Base-by-base conservation (phyloP, 352 stramenopile genomes). In the Phytophthora quininea region DNA sequence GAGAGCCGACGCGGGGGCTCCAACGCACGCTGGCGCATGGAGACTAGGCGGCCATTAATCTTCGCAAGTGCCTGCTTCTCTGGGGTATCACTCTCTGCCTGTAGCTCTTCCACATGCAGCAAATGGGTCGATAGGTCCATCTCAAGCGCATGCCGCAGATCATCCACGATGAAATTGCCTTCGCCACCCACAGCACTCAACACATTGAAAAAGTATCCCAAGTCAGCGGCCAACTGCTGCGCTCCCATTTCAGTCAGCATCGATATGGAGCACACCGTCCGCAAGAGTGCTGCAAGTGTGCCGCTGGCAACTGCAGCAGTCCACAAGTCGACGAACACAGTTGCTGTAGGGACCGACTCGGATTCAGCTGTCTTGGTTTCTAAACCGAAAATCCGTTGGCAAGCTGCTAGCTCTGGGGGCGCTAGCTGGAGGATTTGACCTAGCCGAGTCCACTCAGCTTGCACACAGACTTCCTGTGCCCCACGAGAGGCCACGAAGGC, bases 121-220 rank as follows among this genome's bases (percentile, higher is more conserved):
- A 66, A 42, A 55, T 88, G 79, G 1, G 58, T 53, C 9, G 67
- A 64, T 10, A 69, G 15, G 37, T 78, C 62, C 48, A 77, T 69
- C 35, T 83, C 74, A n/a, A 90, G 67, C n/a, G 72, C 65, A 19
- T 60, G 45, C 42, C 74, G 74, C 61, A 88, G 48, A 24, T 85
- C 80, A 27, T 89, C 74, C 19, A 87, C 54, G 4, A 89, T 72
- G 19, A 86, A 85, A 55, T 86, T 89, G 30, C 65, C 67, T 9
- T 88, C 79, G 31, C 67, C 79, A 3, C 86, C 83, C 14, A 96
- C 78, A 0, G 88, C 88, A 50, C 75, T 90, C 43, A 94, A 63
- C 11, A 95, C 85, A 53, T 93, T 96, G 62, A 90, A 69, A 42
- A 95, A 92, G 60, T 96, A 96, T 37, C 74, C 75, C 43, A 95